Evolutionary conservation across 192 early-diverging fungal genomes (phyloP), one percentile per base, ranked within the genome.

Genomic region (Lobosporangium transversale): DNA sequence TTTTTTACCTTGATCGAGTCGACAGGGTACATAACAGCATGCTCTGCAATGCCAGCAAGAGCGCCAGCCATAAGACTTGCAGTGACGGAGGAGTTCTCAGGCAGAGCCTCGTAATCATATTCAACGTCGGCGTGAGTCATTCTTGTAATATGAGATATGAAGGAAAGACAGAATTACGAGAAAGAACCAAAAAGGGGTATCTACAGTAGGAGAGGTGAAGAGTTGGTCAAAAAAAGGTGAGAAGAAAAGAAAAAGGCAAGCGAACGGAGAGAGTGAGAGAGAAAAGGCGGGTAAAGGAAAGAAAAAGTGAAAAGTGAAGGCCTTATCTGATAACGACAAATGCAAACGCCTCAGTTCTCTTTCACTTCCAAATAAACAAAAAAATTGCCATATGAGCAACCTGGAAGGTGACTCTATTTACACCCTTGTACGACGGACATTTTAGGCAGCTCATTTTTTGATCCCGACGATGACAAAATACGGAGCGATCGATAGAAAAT

Each of bases 41-140:
- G 97, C 81, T 98, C 97, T 43, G 92, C 93, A 68, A 98, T 94
- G 58, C 97, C 97, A 29, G 97, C 97, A 5, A 95, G 78, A 1
- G 97, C 95, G 31, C 97, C 97, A 4, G 95, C 97, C 49, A 93
- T 71, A 70, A 95, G 83, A 78, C 97, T 93, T 53, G 92, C 88
- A 47, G 87, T 78, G 43, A 96, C 80, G 2, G 89, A 81, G 4
- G 94, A 87, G 23, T 90, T 92, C 27, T 84, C 83, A 24, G 94
- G 93, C 20, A 98, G 87, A 30, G 92, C 83, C 81, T 98, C 97
- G 81, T 98, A 98, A 69, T 97, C 97, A 61, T 86, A 85, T 20
- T 96, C 94, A 15, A 66, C 51, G 2, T 66, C 71, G 48, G 27
- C 56, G 37, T 66, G 70, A 18, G 70, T 27, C 63, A 75, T 75